Conservation (phyloP, 306 rosid species). For the Dryas alaskensis region DNA sequence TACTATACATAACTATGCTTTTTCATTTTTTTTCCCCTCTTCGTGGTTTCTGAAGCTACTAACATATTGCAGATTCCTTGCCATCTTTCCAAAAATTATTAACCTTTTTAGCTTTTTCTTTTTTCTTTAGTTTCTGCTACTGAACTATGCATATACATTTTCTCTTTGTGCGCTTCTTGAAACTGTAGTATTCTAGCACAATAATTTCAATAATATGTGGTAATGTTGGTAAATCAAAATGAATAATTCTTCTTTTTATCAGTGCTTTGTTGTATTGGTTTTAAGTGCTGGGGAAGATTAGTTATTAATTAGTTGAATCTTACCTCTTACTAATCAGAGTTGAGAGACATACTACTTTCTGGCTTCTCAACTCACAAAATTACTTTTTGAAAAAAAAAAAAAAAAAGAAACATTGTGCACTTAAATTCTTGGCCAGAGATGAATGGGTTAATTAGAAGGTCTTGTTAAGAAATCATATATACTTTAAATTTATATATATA, state of each 20-base stretch:
- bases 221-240: too few species aligned
- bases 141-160: not conserved
- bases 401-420: not conserved
- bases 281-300: not conserved
- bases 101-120: not conserved
- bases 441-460: not conserved
- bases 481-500: too few species aligned
- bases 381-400: too few species aligned
- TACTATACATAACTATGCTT: slow-evolving; percentile 23
- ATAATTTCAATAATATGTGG: too few species aligned
- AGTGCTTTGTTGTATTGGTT: too few species aligned
- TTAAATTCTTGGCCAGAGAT: not conserved
- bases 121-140: too few species aligned
- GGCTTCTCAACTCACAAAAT: not conserved
- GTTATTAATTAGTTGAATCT: not conserved
- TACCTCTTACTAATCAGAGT: not conserved
- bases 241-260: too few species aligned
- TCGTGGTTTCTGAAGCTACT: not conserved
- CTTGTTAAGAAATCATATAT: not conserved
- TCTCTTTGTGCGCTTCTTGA: not conserved
- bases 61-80: not conserved
- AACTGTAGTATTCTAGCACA: too few species aligned
- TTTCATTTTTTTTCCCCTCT: not conserved
- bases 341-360: not conserved
- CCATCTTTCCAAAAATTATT: not conserved